Evolutionary conservation across 2,329 filamentous ascomycete genomes (phyloP), one percentile per base, ranked within the genome.

Genomic region (Stagonosporopsis chrysanthemi): DNA sequence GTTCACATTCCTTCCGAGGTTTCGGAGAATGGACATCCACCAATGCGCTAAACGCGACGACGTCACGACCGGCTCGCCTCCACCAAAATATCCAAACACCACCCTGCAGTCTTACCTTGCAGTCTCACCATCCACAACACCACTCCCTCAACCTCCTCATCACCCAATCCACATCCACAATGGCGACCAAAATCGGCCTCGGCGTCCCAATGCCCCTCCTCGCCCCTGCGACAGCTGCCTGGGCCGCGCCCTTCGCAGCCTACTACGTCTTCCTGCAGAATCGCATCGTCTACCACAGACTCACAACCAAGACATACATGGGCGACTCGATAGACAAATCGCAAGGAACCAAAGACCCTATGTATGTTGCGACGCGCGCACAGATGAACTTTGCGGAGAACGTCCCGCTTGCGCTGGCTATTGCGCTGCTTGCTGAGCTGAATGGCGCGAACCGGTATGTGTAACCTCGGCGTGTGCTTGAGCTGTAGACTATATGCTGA

Each of bases 311-410:
- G 11, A 53, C 35, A 23, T 58, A 52, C 45, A 56, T 75, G 58
- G 73, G 74, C 44, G 68, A 75, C 52, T 66, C 44, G 6, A 45
- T 43, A 6, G 62, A 68, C 43, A 12, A 48, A 0, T 50, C 53
- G 1, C 33, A 67, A 36, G 64, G 66, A 9, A 52, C 36, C 22
- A 47, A 56, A 9, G 68, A 75, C 51, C 66, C 71, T 23, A 69
- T 81, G 19, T 73, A 73, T 55, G 63, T 78, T 29, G 72, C 74
- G 6, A 67, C 61, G 11, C 73, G 79, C 35, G 66, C 70, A 26
- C 77, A 80, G 52, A 58, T 67, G 28, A 81, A 81, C 52, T 82
- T 80, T 60, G 55, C 75, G 31, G 79, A 81, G 61, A 80, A 79
- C 52, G 77, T 80, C 15, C 78, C 79, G 1, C 51, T 80, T 8